A percentile compares a stretch with the other conserved stretches of the same genome.
Conservation (phyloP, 2,329 filamentous ascomycete species). For the Fusarium nematophilum region DNA sequence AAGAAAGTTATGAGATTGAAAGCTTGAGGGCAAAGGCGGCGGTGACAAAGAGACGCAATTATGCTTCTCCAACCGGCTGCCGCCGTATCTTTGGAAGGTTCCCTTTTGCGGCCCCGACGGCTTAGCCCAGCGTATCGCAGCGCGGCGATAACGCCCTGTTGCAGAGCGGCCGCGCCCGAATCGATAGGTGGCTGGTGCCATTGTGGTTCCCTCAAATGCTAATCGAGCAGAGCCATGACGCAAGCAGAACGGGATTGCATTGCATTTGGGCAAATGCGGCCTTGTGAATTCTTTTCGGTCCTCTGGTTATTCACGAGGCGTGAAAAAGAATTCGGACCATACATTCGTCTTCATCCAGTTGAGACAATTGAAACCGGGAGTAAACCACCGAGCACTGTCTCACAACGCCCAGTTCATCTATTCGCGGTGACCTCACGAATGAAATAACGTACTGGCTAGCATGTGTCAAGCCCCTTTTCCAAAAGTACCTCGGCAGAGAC, state of each 20-base stretch:
- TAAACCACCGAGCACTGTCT: too few relatives aligned
- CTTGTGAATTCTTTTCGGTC: not conserved
- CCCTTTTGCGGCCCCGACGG: slow-evolving; percentile 12
- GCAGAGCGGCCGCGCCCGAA: not conserved
- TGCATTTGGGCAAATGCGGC: not conserved
- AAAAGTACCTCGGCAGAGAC: too few relatives aligned
- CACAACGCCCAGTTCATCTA: too few relatives aligned
- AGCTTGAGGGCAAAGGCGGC: not conserved
- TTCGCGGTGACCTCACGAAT: too few relatives aligned
- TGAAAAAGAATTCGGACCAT: too few relatives aligned
- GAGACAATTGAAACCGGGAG: too few relatives aligned
- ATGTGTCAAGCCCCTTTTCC: too few relatives aligned
- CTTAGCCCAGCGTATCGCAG: slow-evolving; percentile 34
- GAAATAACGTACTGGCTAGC: too few relatives aligned
- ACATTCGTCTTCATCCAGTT: too few relatives aligned
- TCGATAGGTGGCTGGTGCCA: slow-evolving; percentile 5
- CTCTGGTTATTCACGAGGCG: too few relatives aligned
- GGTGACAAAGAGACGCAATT: slow-evolving; percentile 7
- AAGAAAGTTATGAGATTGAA: slow-evolving; percentile 1
- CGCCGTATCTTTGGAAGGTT: slow-evolving; percentile 2
- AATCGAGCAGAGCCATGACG: slow-evolving; percentile 33
- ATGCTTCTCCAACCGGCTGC: slow-evolving; percentile 3
- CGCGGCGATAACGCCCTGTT: slow-evolving; percentile 34
- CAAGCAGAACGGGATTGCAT: slow-evolving; percentile 21
- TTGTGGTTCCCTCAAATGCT: slow-evolving; percentile 5